Evolutionary conservation across 2,329 filamentous ascomycete genomes (phyloP), one percentile per base, ranked within the genome.

Genomic region (Fusarium nygamai): DNA sequence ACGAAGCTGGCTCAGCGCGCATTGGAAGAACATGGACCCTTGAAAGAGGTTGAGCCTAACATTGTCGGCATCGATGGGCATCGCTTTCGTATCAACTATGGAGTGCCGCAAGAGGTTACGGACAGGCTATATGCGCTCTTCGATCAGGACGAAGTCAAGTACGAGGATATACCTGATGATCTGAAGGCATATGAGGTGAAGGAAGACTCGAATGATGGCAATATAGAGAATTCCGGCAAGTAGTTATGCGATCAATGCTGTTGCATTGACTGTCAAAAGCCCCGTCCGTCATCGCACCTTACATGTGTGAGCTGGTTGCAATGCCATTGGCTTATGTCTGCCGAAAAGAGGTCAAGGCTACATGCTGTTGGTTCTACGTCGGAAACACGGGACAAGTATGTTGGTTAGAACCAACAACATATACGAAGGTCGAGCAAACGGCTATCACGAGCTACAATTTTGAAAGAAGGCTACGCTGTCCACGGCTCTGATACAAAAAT

Each of bases 381-480:
- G 27, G 27, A 12, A 17, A 20, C 14, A 12, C 27, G 46, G 20
- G 27, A 48, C 27, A 48, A n/a, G 13, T 12, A 48, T 48, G 27
- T 22, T 48, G 14, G 4, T 31, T 17, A 8, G 27, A 31, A 6
- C 27, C 27, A n/a, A 22, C 13, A 8, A 6, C 9, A 12, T 31
- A 31, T 6, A 31, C 20, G 7, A 22, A 31, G 14, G 14, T 12
- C 46, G 10, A 17, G 17, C 20, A 8, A 3, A 12, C 6, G 20
- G 27, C 6, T 4, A 10, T 8, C 4, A 6, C 6, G 27, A 48
- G 46, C 13, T 17, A 8, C 20, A 31, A 3, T 8, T n/a, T 0
- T 6, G 4, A 4, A 31, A 4, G 3, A 31, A 48, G 27, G 27
- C 9, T 17, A 17, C 3, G 7, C 2, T 3, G 0, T 31, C 27